Base-by-base conservation (phyloP, 306 rosid genomes). In the Cicer yamashitae region DNA sequence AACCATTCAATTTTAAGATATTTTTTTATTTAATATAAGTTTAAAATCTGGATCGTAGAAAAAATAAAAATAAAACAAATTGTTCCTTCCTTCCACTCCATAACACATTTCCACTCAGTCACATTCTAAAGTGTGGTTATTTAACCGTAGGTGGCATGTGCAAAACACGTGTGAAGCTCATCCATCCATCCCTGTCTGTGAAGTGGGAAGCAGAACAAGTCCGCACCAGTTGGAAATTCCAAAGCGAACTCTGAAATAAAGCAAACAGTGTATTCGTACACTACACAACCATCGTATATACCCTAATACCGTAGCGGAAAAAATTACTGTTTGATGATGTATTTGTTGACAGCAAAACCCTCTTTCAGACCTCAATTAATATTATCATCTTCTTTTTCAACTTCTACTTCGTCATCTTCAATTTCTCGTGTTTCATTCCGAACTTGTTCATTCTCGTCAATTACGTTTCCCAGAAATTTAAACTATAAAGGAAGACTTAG, bases 281-380 rank as follows among this genome's bases (percentile, higher is more conserved):
- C 61, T 54, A 14, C 61, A 54, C 34, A 54, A 1, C 1, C 25
- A 2, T 17, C 59, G 11, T 15, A 53, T 30, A 30, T 30, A 30
- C 37, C 37, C 37, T 30, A 3, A 30, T 30, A 30, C 37, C 37
- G 37, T 30, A 3, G 37, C 37, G 37, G 9, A 53, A 8, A 48
- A 8, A 30, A 15, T 34, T 59, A 9, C 5, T 30, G 37, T 20
- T 51, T 52, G 37, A 40, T 17, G 17, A 85, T 85, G 88, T 59
- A 78, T 82, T 78, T 67, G 1, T 67, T 82, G 41, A 78, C 86
- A 8, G 54, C 1, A 11, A 81, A 78, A 65, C 86, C 88, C 82
- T 77, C 54, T 6, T 75, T 79, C 62, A 30, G 34, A 45, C 86
- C 84, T 14, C 77, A 82, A 39, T 72, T 78, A 8, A 3, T 61